Base-by-base conservation (phyloP, 148 eudicot genomes). In the Suaeda aralocaspica region DNA sequence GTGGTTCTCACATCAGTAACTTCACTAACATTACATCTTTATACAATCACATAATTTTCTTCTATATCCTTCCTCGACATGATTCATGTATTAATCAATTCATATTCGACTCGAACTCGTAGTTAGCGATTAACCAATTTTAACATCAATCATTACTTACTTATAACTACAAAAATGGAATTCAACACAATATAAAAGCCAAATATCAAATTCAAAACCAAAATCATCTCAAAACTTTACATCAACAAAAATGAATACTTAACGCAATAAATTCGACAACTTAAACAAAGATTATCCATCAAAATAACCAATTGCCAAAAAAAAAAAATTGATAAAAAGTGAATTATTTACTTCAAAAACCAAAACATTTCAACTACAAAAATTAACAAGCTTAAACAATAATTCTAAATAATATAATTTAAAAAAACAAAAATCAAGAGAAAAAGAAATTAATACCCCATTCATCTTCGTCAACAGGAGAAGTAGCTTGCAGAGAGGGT, bases 401-500 rank as follows among this genome's bases (percentile, higher is more conserved):
- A 16, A 0, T 2, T 59, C 18, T n/a, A 39, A 59, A 31, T 7
- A 12, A n/a, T 28, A 5, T 6, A 6, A 50, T 67, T 16, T 25
- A 1, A 2, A 6, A 22, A 30, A n/a, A 9, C 6, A 39, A 36
- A 36, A 36, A 36, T 36, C 41, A 36, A 36, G 41, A 18, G n/a
- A 6, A 22, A 48, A 25, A 0, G 9, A 48, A 30, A 28, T 22
- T 31, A 31, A 51, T 80, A 88, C 92, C 92, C 92, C 92, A 88
- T 70, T 88, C 92, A 64, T 86, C 90, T 80, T 82, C 81, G 65
- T 84, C 85, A 46, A 73, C 53, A 46, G 84, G 68, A 73, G 84
- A 74, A 80, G 77, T 80, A 74, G 84, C 22, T 50, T 82, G 89
- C 21, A 75, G 70, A 62, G 88, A 73, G 76, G 87, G 78, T 59